These are phyloP conservation scores for Immersiporthe knoxdaviesiana DNA, from an alignment of 2,329 filamentous ascomycete genomes.

Conservation along the genomic window DNA sequence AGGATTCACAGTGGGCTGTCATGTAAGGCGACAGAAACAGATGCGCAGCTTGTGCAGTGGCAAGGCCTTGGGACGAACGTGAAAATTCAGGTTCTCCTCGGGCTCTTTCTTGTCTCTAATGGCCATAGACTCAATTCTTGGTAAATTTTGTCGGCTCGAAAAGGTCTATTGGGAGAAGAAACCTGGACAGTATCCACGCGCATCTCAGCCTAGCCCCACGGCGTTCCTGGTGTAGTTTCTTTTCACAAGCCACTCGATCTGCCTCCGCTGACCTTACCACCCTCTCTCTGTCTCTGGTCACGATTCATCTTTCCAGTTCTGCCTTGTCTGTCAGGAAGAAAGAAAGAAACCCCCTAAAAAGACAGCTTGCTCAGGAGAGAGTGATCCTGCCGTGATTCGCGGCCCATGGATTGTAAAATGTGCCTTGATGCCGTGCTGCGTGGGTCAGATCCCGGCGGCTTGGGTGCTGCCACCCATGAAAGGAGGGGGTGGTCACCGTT, in stretches of 20 bases:
- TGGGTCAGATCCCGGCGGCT: neutral
- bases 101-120: neutral
- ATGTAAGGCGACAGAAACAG: neutral
- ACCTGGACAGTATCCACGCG: neutral
- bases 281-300: neutral
- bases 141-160: neutral
- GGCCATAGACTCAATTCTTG: neutral
- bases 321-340: neutral
- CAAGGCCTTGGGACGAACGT: neutral
- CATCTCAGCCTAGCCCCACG: neutral
- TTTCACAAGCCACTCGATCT: constrained; percentile 4
- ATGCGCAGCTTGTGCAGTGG: neutral
- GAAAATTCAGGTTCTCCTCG: neutral
- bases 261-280: neutral
- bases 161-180: neutral
- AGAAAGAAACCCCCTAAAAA: too few species aligned
- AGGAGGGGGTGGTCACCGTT: neutral
- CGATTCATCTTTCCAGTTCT: neutral
- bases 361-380: neutral
- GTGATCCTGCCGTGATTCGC: neutral
- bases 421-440: neutral
- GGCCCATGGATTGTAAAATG: neutral
- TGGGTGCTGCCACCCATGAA: neutral
- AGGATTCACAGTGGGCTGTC: neutral
- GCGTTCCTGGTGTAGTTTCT: neutral